These are phyloP conservation scores for Pythium phragmiticola DNA, from an alignment of 352 stramenopile genomes.

Conservation along the genomic window DNA sequence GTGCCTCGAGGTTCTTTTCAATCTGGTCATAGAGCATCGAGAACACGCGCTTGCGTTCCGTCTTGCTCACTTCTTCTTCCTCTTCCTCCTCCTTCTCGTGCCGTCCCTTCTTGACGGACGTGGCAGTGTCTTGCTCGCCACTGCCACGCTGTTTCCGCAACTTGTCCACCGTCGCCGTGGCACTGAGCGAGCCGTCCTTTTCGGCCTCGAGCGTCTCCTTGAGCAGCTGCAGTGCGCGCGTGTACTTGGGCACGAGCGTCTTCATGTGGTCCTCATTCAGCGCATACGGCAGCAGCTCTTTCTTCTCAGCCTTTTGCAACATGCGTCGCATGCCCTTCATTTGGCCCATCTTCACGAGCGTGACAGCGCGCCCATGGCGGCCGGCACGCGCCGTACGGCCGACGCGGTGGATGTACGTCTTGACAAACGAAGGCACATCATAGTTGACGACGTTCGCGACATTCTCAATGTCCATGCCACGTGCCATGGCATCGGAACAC, in stretches of 20 bases:
- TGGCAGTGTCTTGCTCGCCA: background rate
- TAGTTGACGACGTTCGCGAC: constrained; percentile 95
- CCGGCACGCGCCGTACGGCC: constrained; percentile 81
- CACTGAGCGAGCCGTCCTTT: constrained; percentile 60
- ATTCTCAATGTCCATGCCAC: constrained; percentile 92
- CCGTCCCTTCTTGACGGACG: background rate
- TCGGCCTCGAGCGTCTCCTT: constrained; percentile 81
- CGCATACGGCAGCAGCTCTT: constrained; percentile 65
- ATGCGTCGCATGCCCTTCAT: constrained; percentile 79
- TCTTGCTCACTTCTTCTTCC: constrained; percentile 31
- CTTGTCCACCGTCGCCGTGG: constrained; percentile 37
- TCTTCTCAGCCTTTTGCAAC: constrained; percentile 82
- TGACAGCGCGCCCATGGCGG: constrained; percentile 70
- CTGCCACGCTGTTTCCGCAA: background rate
- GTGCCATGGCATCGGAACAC: constrained; percentile 91
- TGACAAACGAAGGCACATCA: constrained; percentile 89
- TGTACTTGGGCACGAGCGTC: constrained; percentile 75
- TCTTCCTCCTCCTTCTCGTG: constrained; percentile 18
- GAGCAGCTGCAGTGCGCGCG: constrained; percentile 59
- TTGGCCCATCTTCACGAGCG: constrained; percentile 82
- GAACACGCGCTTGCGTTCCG: constrained; percentile 61
- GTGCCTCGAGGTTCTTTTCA: constrained; percentile 46
- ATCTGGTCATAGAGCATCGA: constrained; percentile 56
- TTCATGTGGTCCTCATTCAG: constrained; percentile 78
- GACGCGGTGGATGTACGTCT: constrained; percentile 91